Evolutionary conservation across 1,139 yeast genomes (phyloP), one percentile per base, ranked within the genome.

Genomic region (Pichia sp.): DNA sequence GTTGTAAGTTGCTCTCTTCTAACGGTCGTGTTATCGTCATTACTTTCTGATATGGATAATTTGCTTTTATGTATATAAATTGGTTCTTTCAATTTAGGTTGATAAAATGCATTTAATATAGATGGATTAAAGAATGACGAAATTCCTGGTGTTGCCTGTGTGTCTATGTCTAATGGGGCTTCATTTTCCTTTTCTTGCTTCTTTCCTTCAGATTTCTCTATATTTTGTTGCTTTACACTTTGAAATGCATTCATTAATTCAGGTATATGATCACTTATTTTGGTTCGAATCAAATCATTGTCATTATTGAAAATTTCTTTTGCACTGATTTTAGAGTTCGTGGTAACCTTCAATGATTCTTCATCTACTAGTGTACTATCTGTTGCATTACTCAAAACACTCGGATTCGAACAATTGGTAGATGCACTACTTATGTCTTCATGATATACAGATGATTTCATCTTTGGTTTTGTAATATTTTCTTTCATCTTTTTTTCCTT

Each of bases 241-340:
- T 72, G 38, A 54, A 79, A 79, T n/a, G 83, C 84, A 18, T 74
- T 65, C 75, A 79, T 69, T 56, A 79, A 65, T 54, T 70, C 73
- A 0, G 85, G 85, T 57, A 79, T 63, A 56, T 78, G 81, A 34
- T 78, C 81, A 2, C 78, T 59, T 5, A 79, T 64, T 2, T 80
- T 73, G 0, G 81, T 71, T 54, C 73, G 74, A 36, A 51, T 38
- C n/a, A 54, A 43, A 5, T 49, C 53, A 29, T 48, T 45, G 34
- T 54, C 55, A 34, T 49, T 37, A 34, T 42, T 34, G 18, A 51
- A 49, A 8, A 43, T 39, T 39, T 51, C 51, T 11, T 41, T 49
- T 9, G 53, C 51, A 41, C 54, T 51, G 4, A 49, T 39, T 8
- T 25, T 41, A 5, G 42, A 6, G 3, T 43, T 10, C 5, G 59